phyloP scores from a whole-genome alignment of 2,329 filamentous ascomycete species.

The Sporothrix brasiliensis region DNA sequence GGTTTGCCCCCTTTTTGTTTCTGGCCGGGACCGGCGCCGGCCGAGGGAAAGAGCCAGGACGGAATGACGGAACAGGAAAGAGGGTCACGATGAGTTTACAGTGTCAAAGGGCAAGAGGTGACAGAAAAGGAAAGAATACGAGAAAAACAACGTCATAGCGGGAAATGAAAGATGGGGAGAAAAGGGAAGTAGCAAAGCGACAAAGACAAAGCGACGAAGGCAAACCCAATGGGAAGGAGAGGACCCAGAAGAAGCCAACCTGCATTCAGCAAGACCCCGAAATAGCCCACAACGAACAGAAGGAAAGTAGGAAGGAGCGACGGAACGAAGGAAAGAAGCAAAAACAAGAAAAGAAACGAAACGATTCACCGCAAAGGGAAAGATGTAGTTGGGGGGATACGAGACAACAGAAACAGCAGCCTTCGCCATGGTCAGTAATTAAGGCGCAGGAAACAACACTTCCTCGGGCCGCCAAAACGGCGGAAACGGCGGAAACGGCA shows the following conservation, averaged over 20 bases:
- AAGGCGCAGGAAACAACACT: too few relatives aligned
- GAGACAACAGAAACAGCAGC: background rate
- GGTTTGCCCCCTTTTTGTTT: background rate
- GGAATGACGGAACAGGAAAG: slow-evolving; percentile 21
- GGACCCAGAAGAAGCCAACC: slow-evolving; percentile 8
- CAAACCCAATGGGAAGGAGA: slow-evolving; percentile 16
- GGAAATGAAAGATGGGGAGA: background rate
- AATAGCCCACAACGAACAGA: background rate
- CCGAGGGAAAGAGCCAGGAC: background rate
- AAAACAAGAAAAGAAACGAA: background rate
- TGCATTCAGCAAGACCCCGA: slow-evolving; percentile 18
- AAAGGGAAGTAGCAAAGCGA: slow-evolving; percentile 2
- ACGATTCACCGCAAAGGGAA: background rate
- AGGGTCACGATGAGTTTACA: slow-evolving; percentile 18
- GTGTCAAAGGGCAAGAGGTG: background rate
- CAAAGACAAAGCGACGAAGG: background rate
- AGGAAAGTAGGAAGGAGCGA: background rate
- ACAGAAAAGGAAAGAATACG: slow-evolving; percentile 1
- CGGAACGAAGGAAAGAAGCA: background rate
- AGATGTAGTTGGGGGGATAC: background rate
- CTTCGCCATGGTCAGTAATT: too few relatives aligned
- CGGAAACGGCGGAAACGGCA: too few relatives aligned
- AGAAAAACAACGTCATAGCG: background rate
- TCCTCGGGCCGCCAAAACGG: background rate
- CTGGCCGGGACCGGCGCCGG: slow-evolving; percentile 21